A percentile compares a stretch with the other conserved stretches of the same genome.
Conservation (phyloP, 192 early-diverging fungal genomes). For the Rhizoclosmatium globosum region DNA sequence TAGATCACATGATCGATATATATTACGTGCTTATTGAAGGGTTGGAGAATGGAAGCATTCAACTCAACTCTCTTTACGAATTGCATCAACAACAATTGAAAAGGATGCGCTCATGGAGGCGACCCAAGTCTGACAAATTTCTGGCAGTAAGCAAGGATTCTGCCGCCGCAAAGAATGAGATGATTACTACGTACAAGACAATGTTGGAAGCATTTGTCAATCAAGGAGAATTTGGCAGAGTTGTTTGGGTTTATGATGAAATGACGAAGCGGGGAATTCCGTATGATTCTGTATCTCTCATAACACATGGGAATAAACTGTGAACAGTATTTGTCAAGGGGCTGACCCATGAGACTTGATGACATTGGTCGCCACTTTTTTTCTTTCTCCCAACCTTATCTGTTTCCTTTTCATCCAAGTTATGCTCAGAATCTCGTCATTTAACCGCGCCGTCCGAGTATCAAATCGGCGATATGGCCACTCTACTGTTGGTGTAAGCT, state of each 20-base stretch:
- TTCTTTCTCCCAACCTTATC: too few species aligned
- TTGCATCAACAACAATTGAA: not conserved
- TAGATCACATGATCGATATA: constrained; percentile 1
- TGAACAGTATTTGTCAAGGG: not conserved
- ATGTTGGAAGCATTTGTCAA: constrained; percentile 12
- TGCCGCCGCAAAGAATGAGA: not conserved
- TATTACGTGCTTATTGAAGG: constrained; percentile 16
- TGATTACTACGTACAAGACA: constrained; percentile 21
- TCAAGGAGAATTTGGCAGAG: not conserved
- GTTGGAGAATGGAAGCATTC: not conserved
- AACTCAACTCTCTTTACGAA: not conserved
- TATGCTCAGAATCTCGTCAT: too few species aligned
- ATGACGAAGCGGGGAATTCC: not conserved
- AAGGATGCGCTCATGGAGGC: not conserved
- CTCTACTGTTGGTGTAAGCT: too few species aligned
- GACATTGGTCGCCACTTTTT: not conserved
- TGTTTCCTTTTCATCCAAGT: too few species aligned
- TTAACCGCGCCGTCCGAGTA: too few species aligned
- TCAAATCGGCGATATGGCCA: too few species aligned
- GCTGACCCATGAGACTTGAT: not conserved
- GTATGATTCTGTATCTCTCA: not conserved
- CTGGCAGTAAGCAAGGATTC: too few species aligned
- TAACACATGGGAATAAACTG: not conserved
- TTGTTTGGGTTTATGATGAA: constrained; percentile 25
- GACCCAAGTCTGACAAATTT: not conserved